These are phyloP conservation scores for Aaosphaeria pasadenensis DNA, from an alignment of 2,329 filamentous ascomycete genomes.

Conservation along the genomic window DNA sequence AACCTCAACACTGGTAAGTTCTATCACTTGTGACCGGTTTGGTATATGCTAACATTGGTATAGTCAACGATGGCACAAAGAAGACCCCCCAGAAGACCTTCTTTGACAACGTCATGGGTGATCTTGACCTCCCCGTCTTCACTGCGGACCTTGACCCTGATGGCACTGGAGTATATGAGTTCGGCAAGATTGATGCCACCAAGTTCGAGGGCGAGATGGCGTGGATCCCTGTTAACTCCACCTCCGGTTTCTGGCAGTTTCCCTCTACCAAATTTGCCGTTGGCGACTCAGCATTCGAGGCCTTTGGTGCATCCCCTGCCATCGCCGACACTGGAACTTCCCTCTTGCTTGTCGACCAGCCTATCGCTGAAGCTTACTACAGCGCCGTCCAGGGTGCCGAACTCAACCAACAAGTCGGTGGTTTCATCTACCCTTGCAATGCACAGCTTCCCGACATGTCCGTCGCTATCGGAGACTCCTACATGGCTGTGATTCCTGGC, in stretches of 20 bases:
- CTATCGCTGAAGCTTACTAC: constrained; percentile 50
- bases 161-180: constrained; percentile 66
- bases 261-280: constrained; percentile 56
- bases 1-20: constrained; percentile 55
- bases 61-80: constrained; percentile 44
- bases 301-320: constrained; percentile 46
- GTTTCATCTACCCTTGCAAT: constrained; percentile 45
- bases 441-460: constrained; percentile 43
- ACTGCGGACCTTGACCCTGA: constrained; percentile 65
- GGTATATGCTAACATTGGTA: background rate
- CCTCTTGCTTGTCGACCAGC: constrained; percentile 57
- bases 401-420: constrained; percentile 36
- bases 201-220: constrained; percentile 63
- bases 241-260: constrained; percentile 69
- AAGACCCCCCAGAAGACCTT: constrained; percentile 67
- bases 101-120: constrained; percentile 65
- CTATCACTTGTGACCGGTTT: constrained; percentile 1
- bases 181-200: constrained; percentile 64
- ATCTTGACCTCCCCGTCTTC: constrained; percentile 65
- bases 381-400: constrained; percentile 37
- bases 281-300: constrained; percentile 52
- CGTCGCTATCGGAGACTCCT: constrained; percentile 56
- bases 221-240: constrained; percentile 61
- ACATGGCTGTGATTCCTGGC: constrained; percentile 57
- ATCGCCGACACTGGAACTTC: constrained; percentile 59